phyloP scores from a whole-genome alignment of 2,329 filamentous ascomycete genomes.

The Rhytidhysteron rufulum region DNA sequence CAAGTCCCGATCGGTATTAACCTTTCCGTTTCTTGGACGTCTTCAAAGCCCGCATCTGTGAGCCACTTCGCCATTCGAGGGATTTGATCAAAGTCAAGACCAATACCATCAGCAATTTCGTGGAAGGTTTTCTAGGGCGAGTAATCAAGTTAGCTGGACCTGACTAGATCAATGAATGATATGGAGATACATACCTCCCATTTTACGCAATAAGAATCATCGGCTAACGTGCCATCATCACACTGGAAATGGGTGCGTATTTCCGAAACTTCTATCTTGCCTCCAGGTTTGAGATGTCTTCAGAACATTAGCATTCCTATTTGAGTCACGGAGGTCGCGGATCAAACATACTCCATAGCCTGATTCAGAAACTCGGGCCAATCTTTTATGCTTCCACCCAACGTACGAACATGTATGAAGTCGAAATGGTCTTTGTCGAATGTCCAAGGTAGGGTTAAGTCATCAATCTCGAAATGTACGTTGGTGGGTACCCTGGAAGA shows the following conservation, averaged over 20 bases:
- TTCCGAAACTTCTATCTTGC: slow-evolving; percentile 25
- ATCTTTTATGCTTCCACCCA: slow-evolving; percentile 30
- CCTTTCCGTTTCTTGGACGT: slow-evolving; percentile 22
- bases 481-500: slow-evolving; percentile 28
- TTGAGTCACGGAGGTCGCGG: background rate
- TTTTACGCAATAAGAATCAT: background rate
- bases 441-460: slow-evolving; percentile 31
- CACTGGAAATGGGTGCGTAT: background rate
- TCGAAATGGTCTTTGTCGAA: slow-evolving; percentile 28
- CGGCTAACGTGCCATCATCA: background rate
- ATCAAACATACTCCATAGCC: slow-evolving; percentile 16
- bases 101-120: slow-evolving; percentile 1
- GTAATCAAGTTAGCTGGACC: background rate
- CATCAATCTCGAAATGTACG: slow-evolving; percentile 37
- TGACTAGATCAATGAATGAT: background rate
- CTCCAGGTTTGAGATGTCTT: slow-evolving; percentile 31
- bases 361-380: slow-evolving; percentile 32
- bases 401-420: slow-evolving; percentile 23
- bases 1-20: slow-evolving; percentile 30
- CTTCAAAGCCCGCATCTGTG: slow-evolving; percentile 27
- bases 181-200: background rate
- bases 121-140: slow-evolving; percentile 2
- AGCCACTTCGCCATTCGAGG: slow-evolving; percentile 10
- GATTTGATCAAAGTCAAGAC: slow-evolving; percentile 3
- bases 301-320: background rate